These are phyloP conservation scores for Sclerotinia trifoliorum DNA, from an alignment of 2,329 filamentous ascomycete species.

Conservation along the genomic window DNA sequence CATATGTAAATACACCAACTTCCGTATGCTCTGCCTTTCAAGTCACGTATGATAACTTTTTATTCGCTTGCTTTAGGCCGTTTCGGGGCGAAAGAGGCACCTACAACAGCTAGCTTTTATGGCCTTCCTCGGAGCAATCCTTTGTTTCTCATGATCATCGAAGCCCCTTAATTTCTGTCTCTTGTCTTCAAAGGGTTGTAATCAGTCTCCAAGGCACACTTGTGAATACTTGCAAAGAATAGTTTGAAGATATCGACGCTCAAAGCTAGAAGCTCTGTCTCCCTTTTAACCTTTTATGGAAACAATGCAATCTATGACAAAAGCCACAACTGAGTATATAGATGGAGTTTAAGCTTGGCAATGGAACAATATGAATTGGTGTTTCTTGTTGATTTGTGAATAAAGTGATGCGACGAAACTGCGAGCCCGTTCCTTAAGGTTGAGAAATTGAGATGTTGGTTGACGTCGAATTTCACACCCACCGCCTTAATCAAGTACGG, in stretches of 20 bases:
- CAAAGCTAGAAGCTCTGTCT: neutral
- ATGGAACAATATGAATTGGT: neutral
- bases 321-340: neutral
- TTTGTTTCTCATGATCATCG: neutral
- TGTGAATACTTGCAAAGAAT: neutral
- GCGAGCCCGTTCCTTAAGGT: neutral
- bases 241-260: neutral
- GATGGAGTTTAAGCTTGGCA: neutral
- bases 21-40: too few relatives aligned
- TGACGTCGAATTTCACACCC: neutral
- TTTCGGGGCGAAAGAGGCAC: neutral
- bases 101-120: neutral
- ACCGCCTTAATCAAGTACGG: conserved; percentile 4
- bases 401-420: conserved; percentile 5
- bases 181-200: neutral
- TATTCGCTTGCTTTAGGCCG: too few relatives aligned
- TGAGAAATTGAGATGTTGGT: too few relatives aligned
- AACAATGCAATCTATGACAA: neutral
- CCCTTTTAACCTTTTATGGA: neutral
- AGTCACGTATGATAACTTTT: neutral
- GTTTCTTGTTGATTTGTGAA: conserved; percentile 1
- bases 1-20: too few relatives aligned
- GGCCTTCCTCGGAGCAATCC: neutral
- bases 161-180: too few relatives aligned
- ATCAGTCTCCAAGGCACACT: neutral